These are phyloP conservation scores for Mycena sp. DNA, from an alignment of 1,284 basidiomycete species.

Conservation along the genomic window DNA sequence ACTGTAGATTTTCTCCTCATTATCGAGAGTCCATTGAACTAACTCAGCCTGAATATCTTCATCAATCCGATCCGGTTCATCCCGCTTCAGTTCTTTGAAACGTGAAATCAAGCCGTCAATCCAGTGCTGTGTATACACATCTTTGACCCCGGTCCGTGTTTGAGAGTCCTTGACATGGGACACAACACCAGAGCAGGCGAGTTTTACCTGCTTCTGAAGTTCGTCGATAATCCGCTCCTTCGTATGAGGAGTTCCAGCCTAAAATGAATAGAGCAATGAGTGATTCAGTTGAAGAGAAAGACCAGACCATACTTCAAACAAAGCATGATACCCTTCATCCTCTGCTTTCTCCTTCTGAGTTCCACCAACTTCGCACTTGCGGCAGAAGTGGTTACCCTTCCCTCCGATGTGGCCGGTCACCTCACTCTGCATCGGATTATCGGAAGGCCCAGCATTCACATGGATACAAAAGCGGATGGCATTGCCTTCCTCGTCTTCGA, in stretches of 20 bases:
- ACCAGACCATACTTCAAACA: background rate
- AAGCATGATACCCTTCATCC: conserved; percentile 34
- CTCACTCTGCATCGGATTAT: too few species aligned
- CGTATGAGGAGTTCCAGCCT: background rate
- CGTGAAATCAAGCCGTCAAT: background rate
- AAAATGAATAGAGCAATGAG: background rate
- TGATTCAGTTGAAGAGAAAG: background rate
- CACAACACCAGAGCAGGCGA: background rate
- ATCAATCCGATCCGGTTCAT: background rate
- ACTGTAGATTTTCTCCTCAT: conserved; percentile 22
- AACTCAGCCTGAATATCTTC: conserved; percentile 17
- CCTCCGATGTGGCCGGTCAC: too few species aligned
- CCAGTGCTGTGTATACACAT: too few species aligned
- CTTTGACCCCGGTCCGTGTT: too few species aligned
- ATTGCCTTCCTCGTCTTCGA: background rate
- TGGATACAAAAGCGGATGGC: background rate
- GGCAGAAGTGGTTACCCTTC: conserved; percentile 35
- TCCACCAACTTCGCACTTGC: conserved; percentile 35
- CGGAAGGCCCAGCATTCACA: conserved; percentile 31
- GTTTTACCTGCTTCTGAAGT: background rate
- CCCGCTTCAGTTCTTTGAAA: background rate
- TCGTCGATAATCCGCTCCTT: background rate
- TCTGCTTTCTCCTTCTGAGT: conserved; percentile 27
- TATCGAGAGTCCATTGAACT: too few species aligned
- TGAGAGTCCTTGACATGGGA: too few species aligned